These are phyloP conservation scores for Lasiodiplodia theobromae DNA, from an alignment of 2,329 filamentous ascomycete genomes.

Conservation along the genomic window DNA sequence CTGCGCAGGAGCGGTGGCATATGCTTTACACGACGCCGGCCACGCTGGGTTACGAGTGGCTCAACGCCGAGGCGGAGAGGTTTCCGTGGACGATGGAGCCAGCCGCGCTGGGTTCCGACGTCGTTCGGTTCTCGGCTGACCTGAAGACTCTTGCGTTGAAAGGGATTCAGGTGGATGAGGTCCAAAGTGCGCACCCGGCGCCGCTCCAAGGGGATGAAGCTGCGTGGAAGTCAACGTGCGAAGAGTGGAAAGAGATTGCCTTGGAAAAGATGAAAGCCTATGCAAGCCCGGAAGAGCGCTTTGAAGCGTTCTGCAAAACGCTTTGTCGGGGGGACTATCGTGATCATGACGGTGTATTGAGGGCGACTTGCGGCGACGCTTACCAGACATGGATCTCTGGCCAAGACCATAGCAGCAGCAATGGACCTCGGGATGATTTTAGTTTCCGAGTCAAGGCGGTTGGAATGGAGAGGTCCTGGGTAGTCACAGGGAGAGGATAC, in stretches of 20 bases:
- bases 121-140: background rate
- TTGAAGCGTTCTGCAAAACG: background rate
- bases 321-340: background rate
- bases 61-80: too few relatives aligned
- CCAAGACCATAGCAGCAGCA: background rate
- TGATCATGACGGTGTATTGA: background rate
- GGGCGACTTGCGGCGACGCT: background rate
- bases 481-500: too few relatives aligned
- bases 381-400: background rate
- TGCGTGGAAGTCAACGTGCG: background rate
- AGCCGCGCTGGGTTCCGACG: background rate
- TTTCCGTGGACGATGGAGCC: background rate
- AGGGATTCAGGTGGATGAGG: background rate
- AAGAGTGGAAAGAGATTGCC: background rate
- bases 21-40: too few relatives aligned
- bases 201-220: background rate
- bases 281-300: background rate
- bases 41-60: too few relatives aligned
- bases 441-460: too few relatives aligned
- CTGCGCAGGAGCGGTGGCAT: too few relatives aligned
- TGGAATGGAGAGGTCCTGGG: too few relatives aligned
- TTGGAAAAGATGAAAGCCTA: background rate
- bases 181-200: background rate
- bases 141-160: background rate
- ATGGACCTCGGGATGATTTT: too few relatives aligned